Base-by-base conservation (phyloP, 2,329 filamentous ascomycete species). In the Epichloe sylvatica region DNA sequence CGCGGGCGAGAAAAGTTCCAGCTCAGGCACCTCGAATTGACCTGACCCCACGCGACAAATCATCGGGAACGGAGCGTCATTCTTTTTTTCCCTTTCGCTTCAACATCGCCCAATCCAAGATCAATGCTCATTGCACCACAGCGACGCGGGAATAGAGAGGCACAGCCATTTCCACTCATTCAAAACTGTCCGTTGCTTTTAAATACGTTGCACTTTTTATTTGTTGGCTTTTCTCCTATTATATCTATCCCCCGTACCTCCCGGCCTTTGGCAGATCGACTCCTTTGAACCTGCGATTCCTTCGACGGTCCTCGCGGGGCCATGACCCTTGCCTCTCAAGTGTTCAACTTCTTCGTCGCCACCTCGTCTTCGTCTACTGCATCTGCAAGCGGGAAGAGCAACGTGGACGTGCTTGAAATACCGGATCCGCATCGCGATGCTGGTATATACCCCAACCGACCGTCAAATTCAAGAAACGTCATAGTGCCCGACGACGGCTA, bases 361-460 rank as follows among this genome's bases (percentile, higher is more conserved):
- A 33, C 35, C 37, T 47, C 51, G 33, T 37, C 55, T 43, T 43
- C 25, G 25, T 30, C 3, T 30, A 30, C 53, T 53, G 53, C 54
- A 46, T 49, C 53, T 36, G 49, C 53, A 19, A 39, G 47, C 48
- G 23, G 49, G 51, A 46, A 30, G 15, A 37, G 41, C 39, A 47
- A 40, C 49, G 45, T 47, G 44, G 47, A 43, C 49, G 40, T 49
- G 13, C 34, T 47, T 44, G 36, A 44, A 15, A 39, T 30, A 25
- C 36, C 38, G n/a, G 37, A 38, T 25, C 52, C 52, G 35, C 54
- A 60, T 62, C 63, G 64, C 55, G 54, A 68, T 68, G 66, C 62
- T 52, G 54, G 53, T 54, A 57, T 57, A 55, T 55, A 52, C 50
- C 51, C 57, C 46, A 55, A 55, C 50, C 54, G 51, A 53, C 57